Conservation (phyloP, 179 eudicot genomes). For the Beta lomatogona region DNA sequence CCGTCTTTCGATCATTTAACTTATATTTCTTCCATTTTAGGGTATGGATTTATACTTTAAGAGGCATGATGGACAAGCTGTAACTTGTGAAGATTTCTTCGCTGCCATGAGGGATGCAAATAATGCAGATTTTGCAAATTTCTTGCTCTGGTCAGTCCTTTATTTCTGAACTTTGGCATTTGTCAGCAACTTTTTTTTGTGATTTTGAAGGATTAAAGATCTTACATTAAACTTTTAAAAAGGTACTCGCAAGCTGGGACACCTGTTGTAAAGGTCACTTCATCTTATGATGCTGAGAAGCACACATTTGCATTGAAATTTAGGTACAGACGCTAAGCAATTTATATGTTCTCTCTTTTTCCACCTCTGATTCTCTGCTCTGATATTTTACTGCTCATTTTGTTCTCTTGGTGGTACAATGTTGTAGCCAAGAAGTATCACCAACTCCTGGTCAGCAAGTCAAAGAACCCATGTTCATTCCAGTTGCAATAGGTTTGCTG, state of each 20-base stretch:
- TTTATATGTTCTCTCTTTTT: neutral
- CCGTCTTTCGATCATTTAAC: neutral
- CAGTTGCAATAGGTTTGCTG: conserved; percentile 78
- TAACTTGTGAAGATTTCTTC: conserved; percentile 94
- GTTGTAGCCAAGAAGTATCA: conserved; percentile 82
- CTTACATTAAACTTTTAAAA: neutral
- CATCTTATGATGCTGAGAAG: conserved; percentile 74
- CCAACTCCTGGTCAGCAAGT: conserved; percentile 84
- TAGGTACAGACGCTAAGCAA: conserved; percentile 46
- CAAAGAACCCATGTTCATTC: conserved; percentile 97
- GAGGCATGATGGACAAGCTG: conserved; percentile 99
- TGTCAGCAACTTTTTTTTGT: neutral
- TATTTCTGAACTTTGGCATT: neutral
- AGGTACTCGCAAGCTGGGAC: conserved; percentile 99
- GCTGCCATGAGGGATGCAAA: conserved; percentile 99
- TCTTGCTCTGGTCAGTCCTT: conserved; percentile 68
- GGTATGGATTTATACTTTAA: conserved; percentile 96
- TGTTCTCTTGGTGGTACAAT: conserved; percentile 6
- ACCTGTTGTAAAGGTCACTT: conserved; percentile 73
- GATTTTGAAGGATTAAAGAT: conserved; percentile 9
- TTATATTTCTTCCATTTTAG: conserved; percentile 34
- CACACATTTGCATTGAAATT: conserved; percentile 72
- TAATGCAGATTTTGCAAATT: conserved; percentile 85
- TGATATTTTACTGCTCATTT: conserved; percentile 4
- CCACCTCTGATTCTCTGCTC: neutral